A percentile compares a stretch with the other conserved stretches of the same genome.
Evolutionary conservation across 176 grass and related monocot genomes (phyloP).

Genomic region (Juncus effusus): DNA sequence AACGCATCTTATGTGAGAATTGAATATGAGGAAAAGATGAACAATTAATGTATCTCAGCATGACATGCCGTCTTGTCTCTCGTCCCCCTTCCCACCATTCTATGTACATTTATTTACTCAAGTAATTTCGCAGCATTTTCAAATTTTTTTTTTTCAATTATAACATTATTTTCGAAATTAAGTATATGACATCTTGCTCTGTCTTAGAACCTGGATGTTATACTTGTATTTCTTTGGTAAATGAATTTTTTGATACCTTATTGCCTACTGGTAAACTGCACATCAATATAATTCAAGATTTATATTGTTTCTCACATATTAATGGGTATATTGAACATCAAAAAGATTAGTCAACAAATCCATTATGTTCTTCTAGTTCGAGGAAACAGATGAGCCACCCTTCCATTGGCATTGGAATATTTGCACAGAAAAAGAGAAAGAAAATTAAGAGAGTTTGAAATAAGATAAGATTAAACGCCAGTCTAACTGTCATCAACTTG

Average conservation of each 20-base stretch:
- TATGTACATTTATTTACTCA: not conserved
- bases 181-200: not conserved
- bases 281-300: too few species aligned
- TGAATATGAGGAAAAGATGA: conserved; percentile 12
- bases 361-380: too few species aligned
- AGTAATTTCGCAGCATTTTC: not conserved
- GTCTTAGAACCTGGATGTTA: not conserved
- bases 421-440: too few species aligned
- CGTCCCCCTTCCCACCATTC: not conserved
- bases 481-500: conserved; percentile 16
- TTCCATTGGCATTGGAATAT: too few species aligned
- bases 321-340: too few species aligned
- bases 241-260: conserved; percentile 5
- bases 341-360: too few species aligned
- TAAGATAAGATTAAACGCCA: not conserved
- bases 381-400: too few species aligned
- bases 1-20: conserved; percentile 29
- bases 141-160: not conserved
- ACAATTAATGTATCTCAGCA: conserved; percentile 30
- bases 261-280: too few species aligned
- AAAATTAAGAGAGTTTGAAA: conserved; percentile 7
- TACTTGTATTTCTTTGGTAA: too few species aligned
- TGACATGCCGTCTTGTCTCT: conserved; percentile 23
- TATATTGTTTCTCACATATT: too few species aligned
- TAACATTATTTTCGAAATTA: not conserved